Evolutionary conservation across 768 basidiomycete genomes (phyloP).

Genomic region (Mycena polygramma): DNA sequence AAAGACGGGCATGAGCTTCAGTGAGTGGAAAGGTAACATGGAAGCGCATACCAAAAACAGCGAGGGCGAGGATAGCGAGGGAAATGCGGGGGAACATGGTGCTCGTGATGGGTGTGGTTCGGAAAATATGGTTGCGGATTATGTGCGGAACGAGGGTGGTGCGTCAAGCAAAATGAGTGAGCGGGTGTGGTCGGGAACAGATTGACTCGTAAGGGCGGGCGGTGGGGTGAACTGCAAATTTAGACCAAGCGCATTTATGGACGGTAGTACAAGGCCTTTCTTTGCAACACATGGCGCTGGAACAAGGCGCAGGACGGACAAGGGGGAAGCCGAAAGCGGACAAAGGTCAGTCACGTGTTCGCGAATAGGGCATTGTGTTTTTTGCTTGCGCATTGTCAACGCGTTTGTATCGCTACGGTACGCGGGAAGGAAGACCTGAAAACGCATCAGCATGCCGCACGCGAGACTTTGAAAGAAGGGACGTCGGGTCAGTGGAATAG

Average conservation of each 20-base stretch:
- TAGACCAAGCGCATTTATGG: constrained; percentile 20
- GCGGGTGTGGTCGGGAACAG: constrained; percentile 12
- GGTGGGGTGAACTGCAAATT: constrained; percentile 15
- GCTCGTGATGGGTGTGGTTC: neutral
- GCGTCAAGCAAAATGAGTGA: constrained; percentile 29
- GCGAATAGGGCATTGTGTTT: constrained; percentile 12
- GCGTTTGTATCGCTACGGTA: constrained; percentile 1
- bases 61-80: constrained; percentile 20
- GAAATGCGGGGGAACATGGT: constrained; percentile 26
- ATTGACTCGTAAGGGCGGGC: constrained; percentile 3
- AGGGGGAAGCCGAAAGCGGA: constrained; percentile 15
- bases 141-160: constrained; percentile 3
- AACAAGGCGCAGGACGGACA: constrained; percentile 18
- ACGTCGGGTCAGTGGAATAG: constrained; percentile 28
- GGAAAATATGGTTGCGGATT: neutral
- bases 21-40: neutral
- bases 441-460: neutral
- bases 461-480: no score
- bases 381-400: neutral
- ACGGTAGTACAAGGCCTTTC: constrained; percentile 23
- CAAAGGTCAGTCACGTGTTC: constrained; percentile 25
- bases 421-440: constrained; percentile 4
- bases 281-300: neutral
- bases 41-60: constrained; percentile 14
- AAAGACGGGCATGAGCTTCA: neutral